Conservation (phyloP, 495 filamentous ascomycete species). For the Jackrogersella multiformis region DNA sequence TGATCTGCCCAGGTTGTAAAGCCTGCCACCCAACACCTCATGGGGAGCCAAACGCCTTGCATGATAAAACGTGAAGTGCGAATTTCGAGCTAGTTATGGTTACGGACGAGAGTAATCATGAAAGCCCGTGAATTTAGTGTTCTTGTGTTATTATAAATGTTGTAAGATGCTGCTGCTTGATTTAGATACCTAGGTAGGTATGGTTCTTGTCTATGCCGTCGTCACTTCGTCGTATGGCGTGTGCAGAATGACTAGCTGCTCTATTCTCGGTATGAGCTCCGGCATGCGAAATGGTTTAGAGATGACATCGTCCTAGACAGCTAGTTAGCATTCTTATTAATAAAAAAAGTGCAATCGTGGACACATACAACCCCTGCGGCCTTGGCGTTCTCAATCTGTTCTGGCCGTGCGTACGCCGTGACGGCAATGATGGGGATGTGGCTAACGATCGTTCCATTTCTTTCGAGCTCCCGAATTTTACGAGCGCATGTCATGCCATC, state of each 20-base stretch:
- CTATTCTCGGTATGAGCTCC: constrained; percentile 76
- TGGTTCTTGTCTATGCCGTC: constrained; percentile 24
- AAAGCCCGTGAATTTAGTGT: neutral
- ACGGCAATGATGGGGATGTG: constrained; percentile 83
- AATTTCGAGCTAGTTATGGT: constrained; percentile 26
- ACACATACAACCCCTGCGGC: constrained; percentile 60
- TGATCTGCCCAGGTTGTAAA: constrained; percentile 20
- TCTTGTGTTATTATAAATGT: neutral
- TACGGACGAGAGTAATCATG: neutral
- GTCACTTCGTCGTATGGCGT: constrained; percentile 30
- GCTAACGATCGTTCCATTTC: constrained; percentile 56
- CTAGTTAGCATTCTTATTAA: constrained; percentile 7
- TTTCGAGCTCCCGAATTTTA: constrained; percentile 72
- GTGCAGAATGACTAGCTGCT: constrained; percentile 52
- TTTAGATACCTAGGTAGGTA: neutral
- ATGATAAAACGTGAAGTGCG: constrained; percentile 30
- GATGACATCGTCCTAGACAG: constrained; percentile 74
- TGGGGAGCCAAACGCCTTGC: constrained; percentile 40
- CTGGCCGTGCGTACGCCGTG: constrained; percentile 77
- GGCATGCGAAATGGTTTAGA: constrained; percentile 81
- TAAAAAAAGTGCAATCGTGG: neutral
- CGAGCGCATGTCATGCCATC: constrained; percentile 79
- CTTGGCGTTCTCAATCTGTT: constrained; percentile 68
- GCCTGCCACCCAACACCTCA: constrained; percentile 17
- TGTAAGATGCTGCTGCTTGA: constrained; percentile 1